These are phyloP conservation scores for Pseudophaeomoniella oleicola DNA, from an alignment of 2,329 filamentous ascomycete genomes.

Conservation along the genomic window DNA sequence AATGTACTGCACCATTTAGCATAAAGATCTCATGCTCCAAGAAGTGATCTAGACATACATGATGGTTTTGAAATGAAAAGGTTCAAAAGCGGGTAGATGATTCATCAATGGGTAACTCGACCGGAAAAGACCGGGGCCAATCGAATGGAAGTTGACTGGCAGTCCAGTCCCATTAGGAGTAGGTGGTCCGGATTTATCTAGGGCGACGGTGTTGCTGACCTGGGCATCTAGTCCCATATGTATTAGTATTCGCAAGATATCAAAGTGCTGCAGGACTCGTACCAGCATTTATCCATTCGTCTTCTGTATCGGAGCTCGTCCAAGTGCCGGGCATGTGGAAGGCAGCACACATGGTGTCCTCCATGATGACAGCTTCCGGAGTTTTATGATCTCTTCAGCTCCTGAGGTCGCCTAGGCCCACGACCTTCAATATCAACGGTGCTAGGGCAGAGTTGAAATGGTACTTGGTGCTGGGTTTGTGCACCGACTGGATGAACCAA, in stretches of 20 bases:
- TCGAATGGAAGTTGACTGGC: conserved; percentile 65
- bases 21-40: conserved; percentile 53
- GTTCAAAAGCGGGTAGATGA: conserved; percentile 56
- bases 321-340: background rate
- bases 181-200: conserved; percentile 15
- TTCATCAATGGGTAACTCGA: conserved; percentile 63
- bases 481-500: too few species aligned
- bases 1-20: conserved; percentile 28
- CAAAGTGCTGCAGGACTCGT: too few species aligned
- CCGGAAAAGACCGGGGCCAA: conserved; percentile 62
- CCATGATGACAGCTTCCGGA: too few species aligned
- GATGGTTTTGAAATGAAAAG: conserved; percentile 61
- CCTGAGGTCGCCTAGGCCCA: too few species aligned
- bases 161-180: conserved; percentile 17
- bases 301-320: background rate
- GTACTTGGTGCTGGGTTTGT: too few species aligned
- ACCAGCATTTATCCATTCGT: background rate
- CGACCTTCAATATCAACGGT: too few species aligned
- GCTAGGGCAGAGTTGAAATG: too few species aligned
- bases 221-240: too few species aligned
- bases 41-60: conserved; percentile 43
- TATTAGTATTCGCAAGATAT: too few species aligned
- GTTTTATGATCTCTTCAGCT: too few species aligned
- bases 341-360: background rate
- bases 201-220: conserved; percentile 8